A percentile compares a stretch with the other conserved stretches of the same genome.
Evolutionary conservation across 768 basidiomycete genomes (phyloP).

Genomic region (Amyloporia xantha): DNA sequence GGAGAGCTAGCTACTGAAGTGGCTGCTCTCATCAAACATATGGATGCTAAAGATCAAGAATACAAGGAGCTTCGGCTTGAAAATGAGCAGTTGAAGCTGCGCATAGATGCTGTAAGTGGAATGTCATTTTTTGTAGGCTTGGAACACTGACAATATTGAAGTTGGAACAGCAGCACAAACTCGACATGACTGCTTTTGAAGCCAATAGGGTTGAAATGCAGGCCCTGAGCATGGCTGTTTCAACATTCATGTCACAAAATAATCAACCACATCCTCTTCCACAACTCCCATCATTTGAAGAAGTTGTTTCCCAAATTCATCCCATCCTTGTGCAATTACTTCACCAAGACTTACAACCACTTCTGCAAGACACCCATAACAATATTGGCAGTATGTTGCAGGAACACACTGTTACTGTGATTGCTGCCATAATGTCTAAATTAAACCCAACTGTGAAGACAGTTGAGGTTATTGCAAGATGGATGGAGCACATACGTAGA

Average conservation of each 20-base stretch:
- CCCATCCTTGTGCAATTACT: constrained; percentile 13
- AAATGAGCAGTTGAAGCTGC: constrained; percentile 12
- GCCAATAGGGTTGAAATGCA: constrained; percentile 11
- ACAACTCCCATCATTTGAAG: constrained; percentile 7
- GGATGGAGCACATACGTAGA: constrained; percentile 11
- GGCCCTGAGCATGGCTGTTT: constrained; percentile 17
- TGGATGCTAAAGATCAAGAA: constrained; percentile 2
- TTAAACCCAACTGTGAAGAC: constrained; percentile 11
- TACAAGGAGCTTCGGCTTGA: constrained; percentile 11
- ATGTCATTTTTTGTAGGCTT: no score
- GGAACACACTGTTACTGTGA: constrained; percentile 14
- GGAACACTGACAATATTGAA: background rate
- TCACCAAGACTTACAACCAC: constrained; percentile 14
- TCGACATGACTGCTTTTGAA: constrained; percentile 4
- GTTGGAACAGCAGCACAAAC: constrained; percentile 7
- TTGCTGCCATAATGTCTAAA: constrained; percentile 12
- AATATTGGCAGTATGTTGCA: constrained; percentile 14
- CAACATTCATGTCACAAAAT: constrained; percentile 9
- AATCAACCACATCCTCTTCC: constrained; percentile 5
- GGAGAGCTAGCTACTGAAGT: background rate
- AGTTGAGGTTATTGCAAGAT: constrained; percentile 14
- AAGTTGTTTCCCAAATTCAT: constrained; percentile 10
- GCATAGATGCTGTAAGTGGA: constrained; percentile 18
- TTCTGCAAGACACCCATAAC: constrained; percentile 10
- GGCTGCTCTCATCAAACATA: background rate